Conservation (phyloP, 1,284 basidiomycete species). For the Ganoderma leucocontextum region DNA sequence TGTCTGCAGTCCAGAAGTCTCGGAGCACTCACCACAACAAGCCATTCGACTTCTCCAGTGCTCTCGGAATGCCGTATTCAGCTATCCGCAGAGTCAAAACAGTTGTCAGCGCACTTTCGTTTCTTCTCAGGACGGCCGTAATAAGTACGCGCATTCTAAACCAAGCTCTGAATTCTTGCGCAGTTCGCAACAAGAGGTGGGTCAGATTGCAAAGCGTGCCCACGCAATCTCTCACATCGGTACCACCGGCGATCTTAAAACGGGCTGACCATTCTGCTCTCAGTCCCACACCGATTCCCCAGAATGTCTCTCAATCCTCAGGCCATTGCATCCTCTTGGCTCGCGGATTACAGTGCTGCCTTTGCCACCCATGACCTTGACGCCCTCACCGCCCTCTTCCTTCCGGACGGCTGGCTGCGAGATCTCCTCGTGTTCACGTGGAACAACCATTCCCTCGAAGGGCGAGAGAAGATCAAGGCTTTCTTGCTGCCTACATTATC, state of each 20-base stretch:
- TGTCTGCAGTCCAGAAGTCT: not conserved
- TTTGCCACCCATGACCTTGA: conserved; percentile 46
- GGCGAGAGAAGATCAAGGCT: conserved; percentile 46
- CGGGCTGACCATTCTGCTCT: not conserved
- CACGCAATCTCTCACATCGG: not conserved
- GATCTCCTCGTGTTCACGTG: conserved; percentile 69
- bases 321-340: conserved; percentile 54
- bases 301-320: conserved; percentile 22
- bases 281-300: not conserved
- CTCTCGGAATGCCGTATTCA: not conserved
- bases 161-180: not conserved
- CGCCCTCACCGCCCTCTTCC: conserved; percentile 47
- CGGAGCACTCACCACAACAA: not conserved
- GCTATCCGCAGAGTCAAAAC: not conserved
- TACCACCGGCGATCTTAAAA: conserved; percentile 4
- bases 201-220: not conserved
- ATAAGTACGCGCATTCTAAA: not conserved
- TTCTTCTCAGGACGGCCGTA: not conserved
- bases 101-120: not conserved
- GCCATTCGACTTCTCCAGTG: not conserved
- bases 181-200: not conserved
- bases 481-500: conserved; percentile 50
- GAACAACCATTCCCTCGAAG: conserved; percentile 67
- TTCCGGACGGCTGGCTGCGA: conserved; percentile 58
- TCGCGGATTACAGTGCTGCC: conserved; percentile 49